Evolutionary conservation across 306 rosid species (phyloP).

Genomic region (Carpinus viminea): DNA sequence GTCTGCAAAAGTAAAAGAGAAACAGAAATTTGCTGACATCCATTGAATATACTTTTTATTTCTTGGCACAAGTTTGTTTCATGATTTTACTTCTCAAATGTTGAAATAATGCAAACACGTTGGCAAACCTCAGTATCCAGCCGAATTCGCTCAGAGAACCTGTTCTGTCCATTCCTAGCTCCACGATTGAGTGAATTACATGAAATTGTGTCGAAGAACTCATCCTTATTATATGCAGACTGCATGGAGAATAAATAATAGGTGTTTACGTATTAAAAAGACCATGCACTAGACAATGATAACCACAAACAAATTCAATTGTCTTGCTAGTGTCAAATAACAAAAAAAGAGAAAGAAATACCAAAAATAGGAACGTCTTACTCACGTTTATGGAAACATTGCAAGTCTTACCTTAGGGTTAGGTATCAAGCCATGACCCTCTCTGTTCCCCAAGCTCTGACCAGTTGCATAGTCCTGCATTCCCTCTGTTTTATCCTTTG

Average conservation of each 20-base stretch:
- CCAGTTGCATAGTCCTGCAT: constrained; percentile 32
- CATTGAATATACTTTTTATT: constrained; percentile 10
- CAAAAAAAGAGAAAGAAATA: background rate
- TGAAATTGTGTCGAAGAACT: constrained; percentile 79
- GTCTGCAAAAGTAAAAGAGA: constrained; percentile 45
- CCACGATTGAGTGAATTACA: constrained; percentile 56
- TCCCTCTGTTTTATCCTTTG: constrained; percentile 35
- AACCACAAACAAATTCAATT: constrained; percentile 4
- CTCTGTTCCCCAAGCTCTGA: constrained; percentile 35
- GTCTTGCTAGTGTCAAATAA: background rate
- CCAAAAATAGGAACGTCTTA: constrained; percentile 10
- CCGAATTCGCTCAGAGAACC: constrained; percentile 51
- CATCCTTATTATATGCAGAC: constrained; percentile 75
- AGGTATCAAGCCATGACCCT: constrained; percentile 29
- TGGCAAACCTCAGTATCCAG: constrained; percentile 59
- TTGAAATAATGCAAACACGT: background rate
- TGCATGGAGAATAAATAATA: constrained; percentile 40
- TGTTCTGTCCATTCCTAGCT: constrained; percentile 47
- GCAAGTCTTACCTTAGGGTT: constrained; percentile 42
- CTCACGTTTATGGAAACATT: constrained; percentile 6
- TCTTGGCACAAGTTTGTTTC: background rate
- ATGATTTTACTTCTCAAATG: constrained; percentile 12
- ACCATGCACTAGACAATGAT: constrained; percentile 1
- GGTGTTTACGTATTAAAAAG: constrained; percentile 16
- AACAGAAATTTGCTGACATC: constrained; percentile 5